Percentiles rank a stretch among this genome's conserved stretches.
Evolutionary conservation across 305 asterid genomes (phyloP).

Genomic region (Rubia peregrina): DNA sequence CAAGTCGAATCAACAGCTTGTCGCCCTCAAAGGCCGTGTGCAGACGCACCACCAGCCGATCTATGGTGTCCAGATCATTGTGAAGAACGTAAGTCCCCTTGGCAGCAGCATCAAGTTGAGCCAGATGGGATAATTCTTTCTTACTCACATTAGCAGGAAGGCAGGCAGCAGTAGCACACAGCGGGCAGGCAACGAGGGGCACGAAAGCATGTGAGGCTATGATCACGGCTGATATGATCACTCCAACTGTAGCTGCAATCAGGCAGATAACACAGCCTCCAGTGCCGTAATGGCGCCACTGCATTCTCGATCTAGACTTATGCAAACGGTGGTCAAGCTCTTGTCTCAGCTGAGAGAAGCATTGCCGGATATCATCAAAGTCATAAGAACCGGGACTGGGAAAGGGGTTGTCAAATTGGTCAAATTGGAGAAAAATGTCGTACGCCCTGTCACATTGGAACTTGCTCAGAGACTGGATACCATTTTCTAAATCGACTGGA

Average conservation of each 20-base stretch:
- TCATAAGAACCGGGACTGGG: constrained; percentile 33
- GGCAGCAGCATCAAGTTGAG: constrained; percentile 72
- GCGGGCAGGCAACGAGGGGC: constrained; percentile 33
- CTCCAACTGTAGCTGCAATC: constrained; percentile 53
- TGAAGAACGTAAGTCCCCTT: constrained; percentile 66
- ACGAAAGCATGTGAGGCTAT: constrained; percentile 64
- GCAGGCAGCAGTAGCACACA: constrained; percentile 18
- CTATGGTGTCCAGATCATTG: constrained; percentile 71
- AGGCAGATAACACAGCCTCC: constrained; percentile 53
- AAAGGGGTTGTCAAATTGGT: constrained; percentile 55
- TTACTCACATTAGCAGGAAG: constrained; percentile 33
- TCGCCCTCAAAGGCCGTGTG: constrained; percentile 48
- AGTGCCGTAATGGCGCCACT: constrained; percentile 37
- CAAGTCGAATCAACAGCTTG: constrained; percentile 45
- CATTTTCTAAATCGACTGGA: constrained; percentile 35
- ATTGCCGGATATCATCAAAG: constrained; percentile 45
- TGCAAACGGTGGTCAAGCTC: constrained; percentile 48
- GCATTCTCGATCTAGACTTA: constrained; percentile 51
- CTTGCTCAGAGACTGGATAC: constrained; percentile 40
- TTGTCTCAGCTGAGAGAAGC: constrained; percentile 54
- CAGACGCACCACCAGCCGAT: constrained; percentile 56
- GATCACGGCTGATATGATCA: constrained; percentile 46
- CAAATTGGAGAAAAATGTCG: constrained; percentile 45
- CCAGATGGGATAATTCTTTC: constrained; percentile 45
- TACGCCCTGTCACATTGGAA: constrained; percentile 51